These are phyloP conservation scores for Cucurbita pepo DNA, from an alignment of 306 rosid species.

Conservation along the genomic window DNA sequence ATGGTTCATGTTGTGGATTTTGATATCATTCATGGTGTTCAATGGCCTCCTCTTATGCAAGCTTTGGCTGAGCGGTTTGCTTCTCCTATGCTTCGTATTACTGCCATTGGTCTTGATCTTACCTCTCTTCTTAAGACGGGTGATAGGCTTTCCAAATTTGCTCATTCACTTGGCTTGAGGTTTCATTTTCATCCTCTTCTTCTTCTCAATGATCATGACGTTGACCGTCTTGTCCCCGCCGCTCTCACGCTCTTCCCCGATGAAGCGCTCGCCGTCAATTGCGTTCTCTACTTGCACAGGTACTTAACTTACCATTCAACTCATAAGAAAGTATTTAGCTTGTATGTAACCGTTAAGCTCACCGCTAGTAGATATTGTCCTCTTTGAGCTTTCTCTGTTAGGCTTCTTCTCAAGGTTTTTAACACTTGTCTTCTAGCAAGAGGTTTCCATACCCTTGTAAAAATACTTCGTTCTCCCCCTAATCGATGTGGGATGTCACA, in stretches of 20 bases:
- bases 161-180: conserved; percentile 29
- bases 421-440: no score
- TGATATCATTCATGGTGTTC: conserved; percentile 44
- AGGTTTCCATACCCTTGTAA: no score
- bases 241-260: conserved; percentile 11
- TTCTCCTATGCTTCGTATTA: conserved; percentile 35
- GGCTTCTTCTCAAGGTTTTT: no score
- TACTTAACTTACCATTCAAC: not conserved
- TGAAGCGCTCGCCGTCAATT: conserved; percentile 40
- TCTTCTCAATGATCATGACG: not conserved
- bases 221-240: conserved; percentile 5
- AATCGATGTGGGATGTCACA: no score
- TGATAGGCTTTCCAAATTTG: conserved; percentile 29
- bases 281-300: conserved; percentile 27
- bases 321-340: no score
- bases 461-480: no score
- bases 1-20: conserved; percentile 35
- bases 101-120: conserved; percentile 31
- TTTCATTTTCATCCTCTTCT: conserved; percentile 36
- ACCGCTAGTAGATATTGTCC: no score
- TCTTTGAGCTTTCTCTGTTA: no score
- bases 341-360: no score
- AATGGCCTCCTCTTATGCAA: conserved; percentile 55
- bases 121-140: conserved; percentile 27
- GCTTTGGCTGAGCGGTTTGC: conserved; percentile 33